Evolutionary conservation across 1,284 basidiomycete genomes (phyloP), one percentile per base, ranked within the genome.

Genomic region (Austroboletus novae-zelandiae): DNA sequence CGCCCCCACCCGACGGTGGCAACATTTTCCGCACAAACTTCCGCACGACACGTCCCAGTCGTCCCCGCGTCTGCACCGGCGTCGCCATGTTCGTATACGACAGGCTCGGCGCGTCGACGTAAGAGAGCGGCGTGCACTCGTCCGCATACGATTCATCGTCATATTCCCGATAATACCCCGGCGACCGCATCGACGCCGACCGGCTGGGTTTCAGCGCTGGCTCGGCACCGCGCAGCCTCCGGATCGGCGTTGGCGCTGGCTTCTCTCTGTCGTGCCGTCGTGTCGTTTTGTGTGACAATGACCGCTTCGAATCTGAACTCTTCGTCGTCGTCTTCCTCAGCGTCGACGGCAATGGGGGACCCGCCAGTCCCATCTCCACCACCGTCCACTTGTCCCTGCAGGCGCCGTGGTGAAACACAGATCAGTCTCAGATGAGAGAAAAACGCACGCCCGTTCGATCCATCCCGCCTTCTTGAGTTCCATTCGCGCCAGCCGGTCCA

Each of bases 381-480:
- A 64, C 45, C 1, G 58, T 51, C 62, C 62, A 64, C 41, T 61
- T 64, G 51, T 68, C 65, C 13, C 62, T 64, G 20, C 36, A 39
- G 10, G 5, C 20, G 15, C 9, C 3, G 15, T 8, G 27, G 27
- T 27, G 5, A 27, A 6, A 27, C 27, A 27, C 27, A 27, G 27
- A 5, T 3, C 11, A 23, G 3, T 23, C 11, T 3, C n/a, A 11
- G 32, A 18, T n/a, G 4, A 11, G 13, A 9, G 0, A 15, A 6
- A 15, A 27, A 54, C 64, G 7, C 43, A 64, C 62, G 36, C 39
- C 60, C 66, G 62, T 51, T 65, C 62, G 9, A 67, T 53, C 62
- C 62, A 65, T 18, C 66, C 66, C 7, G 62, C 52, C 42, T 59
- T 68, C 53, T 67, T 68, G 6, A 65, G 37, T 20, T 65, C 66